Percentiles rank a stretch among this genome's conserved stretches.
Evolutionary conservation across 768 basidiomycete species (phyloP).

Genomic region (Boletus huronensis): DNA sequence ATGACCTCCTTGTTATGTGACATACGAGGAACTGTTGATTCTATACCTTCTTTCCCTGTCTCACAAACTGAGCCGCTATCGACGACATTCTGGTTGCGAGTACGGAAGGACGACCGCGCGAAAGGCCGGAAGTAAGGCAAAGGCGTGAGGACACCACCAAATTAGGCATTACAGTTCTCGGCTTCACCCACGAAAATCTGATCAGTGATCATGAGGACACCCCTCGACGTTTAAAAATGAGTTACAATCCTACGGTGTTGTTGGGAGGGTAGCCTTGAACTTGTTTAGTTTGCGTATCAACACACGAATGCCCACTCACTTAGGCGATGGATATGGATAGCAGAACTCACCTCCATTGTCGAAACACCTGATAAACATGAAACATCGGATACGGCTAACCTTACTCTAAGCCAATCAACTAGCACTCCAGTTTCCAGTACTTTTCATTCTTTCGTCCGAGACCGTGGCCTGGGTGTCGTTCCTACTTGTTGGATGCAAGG

Average conservation of each 20-base stretch:
- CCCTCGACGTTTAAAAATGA: too few species aligned
- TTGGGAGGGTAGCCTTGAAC: not conserved
- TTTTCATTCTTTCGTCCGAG: not conserved
- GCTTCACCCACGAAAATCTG: too few species aligned
- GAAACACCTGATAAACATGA: too few species aligned
- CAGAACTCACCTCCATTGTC: too few species aligned
- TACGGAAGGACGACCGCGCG: not conserved
- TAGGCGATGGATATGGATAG: too few species aligned
- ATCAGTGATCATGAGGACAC: too few species aligned
- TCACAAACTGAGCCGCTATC: constrained; percentile 39
- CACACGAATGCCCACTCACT: too few species aligned
- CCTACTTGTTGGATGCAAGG: not conserved
- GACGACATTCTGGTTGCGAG: constrained; percentile 27
- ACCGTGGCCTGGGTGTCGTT: not conserved
- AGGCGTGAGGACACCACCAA: not conserved
- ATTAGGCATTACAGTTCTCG: not conserved
- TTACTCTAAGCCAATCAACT: too few species aligned
- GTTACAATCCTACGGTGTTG: not conserved
- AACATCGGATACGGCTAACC: too few species aligned
- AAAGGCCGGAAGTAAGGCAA: not conserved
- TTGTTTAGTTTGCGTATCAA: not conserved
- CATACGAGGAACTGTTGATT: not conserved
- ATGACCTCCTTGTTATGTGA: not conserved
- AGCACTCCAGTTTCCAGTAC: too few species aligned
- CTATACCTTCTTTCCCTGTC: constrained; percentile 45